Percentiles rank a stretch among this genome's conserved stretches.
These are phyloP conservation scores for Euryodendron excelsum DNA, from an alignment of 148 eudicot species.

Conservation along the genomic window DNA sequence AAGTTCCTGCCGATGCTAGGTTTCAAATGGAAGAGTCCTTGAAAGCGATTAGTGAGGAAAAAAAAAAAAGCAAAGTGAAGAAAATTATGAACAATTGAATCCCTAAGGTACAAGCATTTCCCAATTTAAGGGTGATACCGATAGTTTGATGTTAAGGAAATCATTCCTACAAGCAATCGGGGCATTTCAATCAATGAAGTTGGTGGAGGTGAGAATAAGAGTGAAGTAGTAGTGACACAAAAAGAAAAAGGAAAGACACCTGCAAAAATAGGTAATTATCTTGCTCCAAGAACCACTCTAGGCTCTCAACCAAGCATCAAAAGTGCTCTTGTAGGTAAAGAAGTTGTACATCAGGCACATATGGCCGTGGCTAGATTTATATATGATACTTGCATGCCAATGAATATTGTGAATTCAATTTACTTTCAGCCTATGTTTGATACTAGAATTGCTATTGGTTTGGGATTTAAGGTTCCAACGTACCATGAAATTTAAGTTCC, in stretches of 20 bases:
- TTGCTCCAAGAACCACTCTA: not conserved
- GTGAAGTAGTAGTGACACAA: not conserved
- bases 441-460: slow-evolving; percentile 3
- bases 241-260: not conserved
- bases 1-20: not conserved
- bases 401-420: too few species aligned
- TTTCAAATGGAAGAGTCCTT: too few species aligned
- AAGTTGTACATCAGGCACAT: too few species aligned
- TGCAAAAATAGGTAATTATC: not conserved
- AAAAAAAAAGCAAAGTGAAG: not conserved
- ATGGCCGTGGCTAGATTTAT: too few species aligned
- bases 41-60: too few species aligned
- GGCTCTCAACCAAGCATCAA: too few species aligned
- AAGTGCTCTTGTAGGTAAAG: too few species aligned
- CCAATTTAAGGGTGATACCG: not conserved
- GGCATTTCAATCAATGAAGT: not conserved
- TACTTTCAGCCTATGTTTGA: too few species aligned
- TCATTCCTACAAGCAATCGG: too few species aligned
- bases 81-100: not conserved
- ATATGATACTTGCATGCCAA: too few species aligned
- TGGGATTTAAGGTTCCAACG: not conserved
- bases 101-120: not conserved
- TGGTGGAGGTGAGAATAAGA: not conserved
- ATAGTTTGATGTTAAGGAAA: too few species aligned
- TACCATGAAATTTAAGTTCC: too few species aligned